These are phyloP conservation scores for Vaccinium darrowii DNA, from an alignment of 148 eudicot genomes.

Conservation along the genomic window DNA sequence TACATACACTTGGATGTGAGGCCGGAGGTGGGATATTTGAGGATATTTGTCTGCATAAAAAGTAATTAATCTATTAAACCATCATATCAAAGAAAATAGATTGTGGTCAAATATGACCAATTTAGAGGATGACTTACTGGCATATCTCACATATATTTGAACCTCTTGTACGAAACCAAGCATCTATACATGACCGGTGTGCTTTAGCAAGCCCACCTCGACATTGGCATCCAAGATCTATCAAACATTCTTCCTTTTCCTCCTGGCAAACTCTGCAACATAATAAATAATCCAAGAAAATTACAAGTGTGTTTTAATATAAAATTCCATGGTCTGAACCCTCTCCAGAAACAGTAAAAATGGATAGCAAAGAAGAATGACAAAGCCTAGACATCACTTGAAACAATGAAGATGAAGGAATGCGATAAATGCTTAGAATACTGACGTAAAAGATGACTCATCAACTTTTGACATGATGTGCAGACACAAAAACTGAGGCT, in stretches of 20 bases:
- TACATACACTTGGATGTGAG: constrained; percentile 26
- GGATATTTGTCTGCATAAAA: constrained; percentile 28
- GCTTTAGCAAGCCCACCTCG: constrained; percentile 40
- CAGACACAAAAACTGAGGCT: not conserved
- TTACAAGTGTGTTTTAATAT: not conserved
- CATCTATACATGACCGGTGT: constrained; percentile 29
- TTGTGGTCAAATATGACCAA: not conserved
- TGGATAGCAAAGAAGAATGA: not conserved
- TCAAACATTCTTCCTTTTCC: constrained; percentile 34
- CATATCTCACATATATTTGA: constrained; percentile 41
- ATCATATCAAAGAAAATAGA: not conserved
- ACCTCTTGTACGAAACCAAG: constrained; percentile 34
- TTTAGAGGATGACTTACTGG: constrained; percentile 26
- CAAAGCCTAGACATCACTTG: not conserved
- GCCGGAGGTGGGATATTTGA: constrained; percentile 30
- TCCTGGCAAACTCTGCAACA: constrained; percentile 33
- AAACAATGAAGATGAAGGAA: not conserved
- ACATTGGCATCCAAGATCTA: constrained; percentile 38
- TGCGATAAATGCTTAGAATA: not conserved
- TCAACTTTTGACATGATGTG: not conserved
- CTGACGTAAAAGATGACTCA: not conserved
- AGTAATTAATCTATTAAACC: not conserved
- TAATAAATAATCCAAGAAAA: not conserved
- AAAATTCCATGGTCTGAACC: not conserved
- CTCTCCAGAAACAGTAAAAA: not conserved